Evolutionary conservation across 2,329 filamentous ascomycete genomes (phyloP).

Genomic region (Sporothrix mexicana): DNA sequence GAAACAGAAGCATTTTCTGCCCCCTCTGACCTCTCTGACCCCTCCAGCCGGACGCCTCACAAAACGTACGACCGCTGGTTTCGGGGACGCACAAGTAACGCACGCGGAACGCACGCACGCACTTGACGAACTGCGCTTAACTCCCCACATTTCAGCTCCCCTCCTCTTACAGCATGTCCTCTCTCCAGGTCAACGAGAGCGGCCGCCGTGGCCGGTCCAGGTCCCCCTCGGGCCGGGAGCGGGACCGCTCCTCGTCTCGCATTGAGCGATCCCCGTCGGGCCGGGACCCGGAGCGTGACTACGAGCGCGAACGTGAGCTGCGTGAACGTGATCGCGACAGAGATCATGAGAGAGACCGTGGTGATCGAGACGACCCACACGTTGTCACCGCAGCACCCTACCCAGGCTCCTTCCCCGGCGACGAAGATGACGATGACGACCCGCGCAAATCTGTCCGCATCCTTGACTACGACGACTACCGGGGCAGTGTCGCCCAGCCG

Average conservation of each 20-base stretch:
- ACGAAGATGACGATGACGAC: slow-evolving; percentile 43
- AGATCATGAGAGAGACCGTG: slow-evolving; percentile 1
- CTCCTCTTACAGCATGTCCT: slow-evolving; percentile 50
- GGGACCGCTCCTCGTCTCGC: slow-evolving; percentile 41
- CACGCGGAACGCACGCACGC: neutral
- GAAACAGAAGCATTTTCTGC: neutral
- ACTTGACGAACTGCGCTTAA: too few relatives aligned
- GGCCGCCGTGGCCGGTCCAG: slow-evolving; percentile 55
- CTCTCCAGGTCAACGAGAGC: slow-evolving; percentile 55
- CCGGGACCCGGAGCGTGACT: slow-evolving; percentile 42
- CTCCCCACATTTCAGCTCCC: neutral
- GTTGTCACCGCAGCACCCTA: slow-evolving; percentile 55
- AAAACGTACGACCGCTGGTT: neutral
- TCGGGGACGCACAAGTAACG: neutral
- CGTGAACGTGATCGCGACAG: slow-evolving; percentile 37
- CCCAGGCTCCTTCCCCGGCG: slow-evolving; percentile 52
- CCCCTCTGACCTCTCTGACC: neutral
- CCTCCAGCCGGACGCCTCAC: neutral
- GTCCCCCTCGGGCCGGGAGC: slow-evolving; percentile 51
- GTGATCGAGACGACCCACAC: neutral
- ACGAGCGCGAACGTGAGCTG: slow-evolving; percentile 45
- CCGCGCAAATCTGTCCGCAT: slow-evolving; percentile 44
- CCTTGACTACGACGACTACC: slow-evolving; percentile 43
- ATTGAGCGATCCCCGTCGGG: slow-evolving; percentile 35
- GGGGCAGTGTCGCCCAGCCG: slow-evolving; percentile 45